Evolutionary conservation across 371 early-diverging fungal genomes (phyloP), one percentile per base, ranked within the genome.

Genomic region (Syncephalastrum monosporum): DNA sequence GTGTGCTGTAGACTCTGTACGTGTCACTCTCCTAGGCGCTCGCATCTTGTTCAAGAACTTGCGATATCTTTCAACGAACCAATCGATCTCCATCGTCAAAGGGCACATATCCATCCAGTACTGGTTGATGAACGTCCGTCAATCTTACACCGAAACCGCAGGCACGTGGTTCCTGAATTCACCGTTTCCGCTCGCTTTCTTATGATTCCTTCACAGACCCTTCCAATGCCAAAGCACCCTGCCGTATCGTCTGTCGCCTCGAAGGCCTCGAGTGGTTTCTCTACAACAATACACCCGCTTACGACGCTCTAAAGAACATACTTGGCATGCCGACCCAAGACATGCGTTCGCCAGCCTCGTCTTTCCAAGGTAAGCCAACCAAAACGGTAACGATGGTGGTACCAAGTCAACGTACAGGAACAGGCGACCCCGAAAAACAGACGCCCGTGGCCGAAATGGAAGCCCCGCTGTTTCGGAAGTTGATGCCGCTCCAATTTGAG

Each of bases 201-300:
- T 55, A 42, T 55, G 33, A 33, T 55, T 41, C 21, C 50, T 25
- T 19, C 38, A 29, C 38, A 57, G 55, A 53, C 53, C 15, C 41
- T 5, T 63, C 62, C 60, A 59, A 70, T 27, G 62, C 48, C 8
- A 64, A 68, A 56, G 47, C 66, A 6, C 77, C 80, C 5, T 90
- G 91, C 60, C 75, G 92, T 44, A 77, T 93, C 54, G 82, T 75
- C 19, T 79, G 89, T 55, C 80, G 83, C n/a, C 61, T 92, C 5
- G 87, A 92, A 50, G 94, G 94, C 3, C 62, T 92, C 7, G 94
- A 94, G 60, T 89, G 85, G 79, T 91, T 92, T 64, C 75, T 90
- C 53, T 94, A 91, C 74, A 94, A 94, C 57, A 77, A 91, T 50
- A 75, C 83, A 42, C 84, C 89, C 6, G 91, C 87, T 0, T 94